These are phyloP conservation scores for Trichoderma semiorbis DNA, from an alignment of 2,329 filamentous ascomycete genomes.

Conservation along the genomic window DNA sequence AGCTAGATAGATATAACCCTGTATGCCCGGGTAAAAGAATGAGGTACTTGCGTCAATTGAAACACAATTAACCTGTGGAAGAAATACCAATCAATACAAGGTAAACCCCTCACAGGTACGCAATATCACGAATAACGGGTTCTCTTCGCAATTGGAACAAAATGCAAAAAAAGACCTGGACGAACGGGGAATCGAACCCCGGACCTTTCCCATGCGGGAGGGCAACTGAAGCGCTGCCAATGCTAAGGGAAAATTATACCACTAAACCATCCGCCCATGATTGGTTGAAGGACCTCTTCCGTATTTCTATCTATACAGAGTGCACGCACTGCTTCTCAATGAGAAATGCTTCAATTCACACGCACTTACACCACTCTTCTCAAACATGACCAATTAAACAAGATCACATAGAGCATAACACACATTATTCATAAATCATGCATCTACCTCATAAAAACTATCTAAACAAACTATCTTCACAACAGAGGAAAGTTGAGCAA, in stretches of 20 bases:
- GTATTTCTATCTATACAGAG: neutral
- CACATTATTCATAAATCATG: slow-evolving; percentile 2
- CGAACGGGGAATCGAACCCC: slow-evolving; percentile 22
- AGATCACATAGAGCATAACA: neutral
- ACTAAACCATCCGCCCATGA: slow-evolving; percentile 21
- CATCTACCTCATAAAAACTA: neutral
- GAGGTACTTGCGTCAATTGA: too few relatives aligned
- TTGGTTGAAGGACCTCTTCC: neutral
- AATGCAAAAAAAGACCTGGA: slow-evolving; percentile 17
- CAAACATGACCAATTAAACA: neutral
- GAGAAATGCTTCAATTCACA: neutral
- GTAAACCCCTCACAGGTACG: too few relatives aligned
- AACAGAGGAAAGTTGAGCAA: slow-evolving; percentile 31
- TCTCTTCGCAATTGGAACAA: neutral
- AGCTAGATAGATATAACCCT: too few relatives aligned
- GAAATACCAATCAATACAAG: too few relatives aligned
- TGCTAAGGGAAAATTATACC: slow-evolving; percentile 21
- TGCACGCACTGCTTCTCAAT: neutral
- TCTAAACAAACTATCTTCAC: neutral
- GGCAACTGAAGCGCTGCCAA: neutral
- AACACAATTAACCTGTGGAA: too few relatives aligned
- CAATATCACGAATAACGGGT: neutral
- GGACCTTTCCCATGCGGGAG: slow-evolving; percentile 20
- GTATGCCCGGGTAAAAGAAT: too few relatives aligned
- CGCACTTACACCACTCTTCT: neutral